Conservation (phyloP, 139 green algal genomes). For the Chlamydomonas sp. region DNA sequence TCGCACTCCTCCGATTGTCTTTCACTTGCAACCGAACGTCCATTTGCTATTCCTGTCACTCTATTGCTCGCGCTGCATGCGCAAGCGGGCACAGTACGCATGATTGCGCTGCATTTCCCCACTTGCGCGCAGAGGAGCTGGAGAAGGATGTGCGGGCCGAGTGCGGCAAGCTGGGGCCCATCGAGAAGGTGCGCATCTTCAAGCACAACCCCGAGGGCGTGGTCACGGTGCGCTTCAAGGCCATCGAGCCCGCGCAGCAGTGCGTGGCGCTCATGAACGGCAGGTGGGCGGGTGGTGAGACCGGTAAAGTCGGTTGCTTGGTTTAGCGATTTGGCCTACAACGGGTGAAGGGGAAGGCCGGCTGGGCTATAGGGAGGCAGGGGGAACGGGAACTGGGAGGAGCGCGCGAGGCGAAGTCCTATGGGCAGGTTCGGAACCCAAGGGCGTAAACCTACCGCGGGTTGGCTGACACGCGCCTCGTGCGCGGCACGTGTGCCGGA, state of each 20-base stretch:
- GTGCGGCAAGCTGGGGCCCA: slow-evolving; percentile 79
- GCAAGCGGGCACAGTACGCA: not conserved
- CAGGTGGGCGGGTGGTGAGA: slow-evolving; percentile 34
- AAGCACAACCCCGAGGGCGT: slow-evolving; percentile 84
- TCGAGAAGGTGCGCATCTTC: slow-evolving; percentile 89
- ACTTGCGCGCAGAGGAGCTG: slow-evolving; percentile 70
- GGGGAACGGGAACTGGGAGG: too few species aligned
- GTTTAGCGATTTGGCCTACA: not conserved
- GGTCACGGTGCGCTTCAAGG: slow-evolving; percentile 85
- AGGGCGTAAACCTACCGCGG: too few species aligned
- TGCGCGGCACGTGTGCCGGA: too few species aligned
- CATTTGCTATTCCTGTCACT: not conserved
- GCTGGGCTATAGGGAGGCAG: not conserved
- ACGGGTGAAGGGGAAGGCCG: not conserved
- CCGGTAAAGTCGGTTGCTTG: not conserved
- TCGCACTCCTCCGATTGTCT: not conserved
- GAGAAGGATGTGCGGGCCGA: slow-evolving; percentile 87
- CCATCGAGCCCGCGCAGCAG: slow-evolving; percentile 68
- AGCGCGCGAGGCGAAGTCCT: too few species aligned
- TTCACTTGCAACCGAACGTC: not conserved
- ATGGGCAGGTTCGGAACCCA: too few species aligned
- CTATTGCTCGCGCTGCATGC: not conserved
- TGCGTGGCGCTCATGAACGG: slow-evolving; percentile 90
- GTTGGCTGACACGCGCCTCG: too few species aligned
- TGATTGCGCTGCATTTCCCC: not conserved